phyloP scores from a whole-genome alignment of 805 yeast genomes.

The Candida multigemmis region DNA sequence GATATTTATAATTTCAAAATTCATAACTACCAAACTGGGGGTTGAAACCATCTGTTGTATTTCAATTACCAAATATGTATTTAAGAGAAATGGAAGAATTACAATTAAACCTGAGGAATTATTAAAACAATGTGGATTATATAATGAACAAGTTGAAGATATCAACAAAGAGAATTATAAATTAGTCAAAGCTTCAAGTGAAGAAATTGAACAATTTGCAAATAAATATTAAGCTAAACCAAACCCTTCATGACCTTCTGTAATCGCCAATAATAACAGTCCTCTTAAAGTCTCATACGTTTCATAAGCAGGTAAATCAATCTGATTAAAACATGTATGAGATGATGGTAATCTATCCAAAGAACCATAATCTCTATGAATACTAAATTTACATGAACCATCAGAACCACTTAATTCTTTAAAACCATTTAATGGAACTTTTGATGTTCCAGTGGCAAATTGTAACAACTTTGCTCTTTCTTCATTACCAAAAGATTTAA shows the following conservation, averaged over 20 bases:
- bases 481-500: conserved; percentile 85
- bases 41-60: conserved; percentile 38
- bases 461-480: conserved; percentile 91
- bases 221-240: conserved; percentile 54
- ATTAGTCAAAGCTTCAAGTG: conserved; percentile 23
- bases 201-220: conserved; percentile 19
- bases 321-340: conserved; percentile 94
- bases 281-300: conserved; percentile 80
- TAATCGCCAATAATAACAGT: conserved; percentile 72
- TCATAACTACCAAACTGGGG: conserved; percentile 29
- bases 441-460: conserved; percentile 94
- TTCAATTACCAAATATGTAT: conserved; percentile 70
- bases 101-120: conserved; percentile 66
- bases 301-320: conserved; percentile 89
- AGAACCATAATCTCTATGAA: conserved; percentile 82
- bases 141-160: conserved; percentile 39
- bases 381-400: conserved; percentile 78
- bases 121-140: conserved; percentile 47
- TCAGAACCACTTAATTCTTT: conserved; percentile 81
- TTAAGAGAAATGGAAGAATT: conserved; percentile 62
- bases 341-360: conserved; percentile 87
- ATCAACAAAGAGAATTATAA: conserved; percentile 30
- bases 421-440: conserved; percentile 92
- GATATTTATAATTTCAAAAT: conserved; percentile 64
- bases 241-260: conserved; percentile 95